Percentiles rank a stretch among this genome's conserved stretches.
Conservation (phyloP, 306 rosid species). For the Acacia confusa region DNA sequence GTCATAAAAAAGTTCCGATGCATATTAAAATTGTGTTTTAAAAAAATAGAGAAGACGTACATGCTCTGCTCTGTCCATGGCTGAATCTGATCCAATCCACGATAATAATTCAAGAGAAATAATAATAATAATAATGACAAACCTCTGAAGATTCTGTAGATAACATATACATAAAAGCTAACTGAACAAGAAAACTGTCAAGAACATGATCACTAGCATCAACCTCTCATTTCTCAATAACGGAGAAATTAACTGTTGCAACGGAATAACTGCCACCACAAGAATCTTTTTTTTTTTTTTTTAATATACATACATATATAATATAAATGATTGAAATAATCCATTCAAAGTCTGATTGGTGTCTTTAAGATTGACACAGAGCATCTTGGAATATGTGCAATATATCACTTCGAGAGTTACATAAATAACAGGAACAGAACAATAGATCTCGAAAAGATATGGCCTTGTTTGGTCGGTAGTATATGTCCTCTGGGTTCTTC, state of each 20-base stretch:
- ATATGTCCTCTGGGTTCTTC: conserved; percentile 54
- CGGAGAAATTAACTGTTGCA: conserved; percentile 55
- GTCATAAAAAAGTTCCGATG: not conserved
- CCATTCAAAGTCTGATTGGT: conserved; percentile 28
- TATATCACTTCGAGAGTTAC: conserved; percentile 27
- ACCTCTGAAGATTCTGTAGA: conserved; percentile 49
- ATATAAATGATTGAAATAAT: conserved; percentile 27
- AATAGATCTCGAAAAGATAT: conserved; percentile 66
- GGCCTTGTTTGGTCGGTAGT: conserved; percentile 63
- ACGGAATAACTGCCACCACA: conserved; percentile 61
- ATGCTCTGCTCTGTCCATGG: not conserved
- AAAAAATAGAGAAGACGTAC: not conserved
- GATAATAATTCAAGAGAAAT: not conserved
- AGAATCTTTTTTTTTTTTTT: not conserved
- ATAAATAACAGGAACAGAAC: conserved; percentile 43
- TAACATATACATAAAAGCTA: conserved; percentile 30
- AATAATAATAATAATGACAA: conserved; percentile 36
- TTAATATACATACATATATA: not conserved
- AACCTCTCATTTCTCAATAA: conserved; percentile 41
- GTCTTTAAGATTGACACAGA: conserved; percentile 33
- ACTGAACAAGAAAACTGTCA: conserved; percentile 42
- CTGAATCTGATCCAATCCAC: not conserved
- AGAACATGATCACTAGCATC: conserved; percentile 32
- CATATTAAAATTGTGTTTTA: not conserved
- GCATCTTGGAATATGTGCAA: conserved; percentile 62